Evolutionary conservation across 768 basidiomycete species (phyloP), one percentile per base, ranked within the genome.

Genomic region (Pisolithus sp.): DNA sequence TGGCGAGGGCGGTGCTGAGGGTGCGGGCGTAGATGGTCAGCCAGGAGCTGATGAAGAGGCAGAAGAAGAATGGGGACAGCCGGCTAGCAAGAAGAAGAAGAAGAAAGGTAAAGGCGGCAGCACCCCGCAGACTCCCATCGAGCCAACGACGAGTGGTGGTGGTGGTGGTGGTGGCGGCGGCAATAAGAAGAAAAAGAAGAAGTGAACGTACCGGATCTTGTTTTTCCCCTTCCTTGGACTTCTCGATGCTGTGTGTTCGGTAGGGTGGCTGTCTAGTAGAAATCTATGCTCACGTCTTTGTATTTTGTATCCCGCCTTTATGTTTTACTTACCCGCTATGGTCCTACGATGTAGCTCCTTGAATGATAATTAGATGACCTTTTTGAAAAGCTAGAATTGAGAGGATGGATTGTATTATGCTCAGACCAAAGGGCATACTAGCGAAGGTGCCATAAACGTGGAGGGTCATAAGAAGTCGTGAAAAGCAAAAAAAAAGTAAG

Each of bases 161-260:
- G 49, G 34, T 1, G 50, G 24, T 26, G 38, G n/a, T 5, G 38
- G 26, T 0, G 43, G n/a, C 1, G 31, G 18, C n/a, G n/a, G n/a
- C n/a, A n/a, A n/a, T 18, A 53, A 51, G 24, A 52, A 47, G 51
- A 58, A 53, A 17, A 58, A 57, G 37, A 54, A 52, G 23, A 56
- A 34, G 38, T 55, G 51, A 46, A 4, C 20, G 7, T 38, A 24
- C 20, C 21, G 24, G 17, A 30, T 30, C 7, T 9, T 30, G 23
- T 24, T 9, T 30, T 30, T 30, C 18, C 21, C 24, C 43, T 23
- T 34, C 30, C 41, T 15, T 23, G 17, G 28, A 30, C 28, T 30
- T 30, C 28, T 30, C 28, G 7, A 30, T 30, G 8, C 28, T 30
- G 7, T 9, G 7, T 39, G n/a, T 13, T 10, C n/a, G 7, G 37